Base-by-base conservation (phyloP, 306 rosid genomes). In the Luffa acutangula region DNA sequence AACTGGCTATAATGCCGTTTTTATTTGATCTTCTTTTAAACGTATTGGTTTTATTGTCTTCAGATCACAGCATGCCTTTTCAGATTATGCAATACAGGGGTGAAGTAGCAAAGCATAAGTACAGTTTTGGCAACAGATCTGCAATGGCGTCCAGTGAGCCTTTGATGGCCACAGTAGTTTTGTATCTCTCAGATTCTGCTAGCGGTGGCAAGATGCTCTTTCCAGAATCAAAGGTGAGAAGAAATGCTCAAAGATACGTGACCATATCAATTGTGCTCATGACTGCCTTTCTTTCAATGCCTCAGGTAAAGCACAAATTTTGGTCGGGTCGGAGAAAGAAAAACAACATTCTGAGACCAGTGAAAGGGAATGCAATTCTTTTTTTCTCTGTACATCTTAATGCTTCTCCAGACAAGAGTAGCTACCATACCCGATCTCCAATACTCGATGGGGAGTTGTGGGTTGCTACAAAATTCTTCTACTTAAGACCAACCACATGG, bases 291-390 rank as follows among this genome's bases (percentile, higher is more conserved):
- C 33, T 37, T 11, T 45, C 65, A 72, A 82, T 73, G 53, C 82
- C 49, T 77, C 93, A 92, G 96, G 87, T 58, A 56, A 85, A 80
- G 79, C 78, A 78, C 78, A 63, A 54, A 70, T 75, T 79, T 80
- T 81, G 85, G 93, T 82, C 87, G 21, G 84, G 85, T 80, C 92
- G 96, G 63, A 43, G 64, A 71, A 83, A 80, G 73, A 85, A 77
- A 39, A 82, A 41, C 31, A 52, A 69, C 45, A 80, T 89, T 78
- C 86, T 85, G 79, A 86, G 80, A 85, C 93, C 98, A 17, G 79
- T 80, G 20, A 94, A 84, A 85, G 97, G 98, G 81, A 89, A 90
- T 42, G 97, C 97, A 21, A 18, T 94, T 83, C 84, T 94, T 82
- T 86, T 92, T 79, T 94, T 89, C 93, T 82, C 87, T 78, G 82